Conservation (phyloP, 768 basidiomycete species). For the Daedaleopsis nitida region DNA sequence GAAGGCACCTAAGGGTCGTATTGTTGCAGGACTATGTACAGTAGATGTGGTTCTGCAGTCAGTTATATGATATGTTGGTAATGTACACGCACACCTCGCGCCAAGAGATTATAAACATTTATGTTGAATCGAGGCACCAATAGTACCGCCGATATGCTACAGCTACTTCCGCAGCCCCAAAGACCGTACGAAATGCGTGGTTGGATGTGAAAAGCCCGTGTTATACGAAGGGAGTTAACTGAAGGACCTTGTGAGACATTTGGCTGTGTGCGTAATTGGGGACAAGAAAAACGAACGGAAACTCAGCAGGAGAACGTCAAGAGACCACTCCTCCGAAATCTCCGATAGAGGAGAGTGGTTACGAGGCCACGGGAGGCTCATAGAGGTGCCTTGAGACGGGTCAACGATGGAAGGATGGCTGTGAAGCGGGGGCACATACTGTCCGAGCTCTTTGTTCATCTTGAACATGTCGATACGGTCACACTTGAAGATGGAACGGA, state of each 20-base stretch:
- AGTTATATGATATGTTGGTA: neutral
- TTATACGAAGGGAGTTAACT: neutral
- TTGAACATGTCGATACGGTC: conserved; percentile 91
- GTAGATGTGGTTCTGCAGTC: neutral
- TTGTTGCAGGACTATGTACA: neutral
- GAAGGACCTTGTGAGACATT: neutral
- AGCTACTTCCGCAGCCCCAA: neutral
- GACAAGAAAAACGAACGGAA: neutral
- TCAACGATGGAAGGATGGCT: neutral
- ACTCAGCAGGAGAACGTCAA: neutral
- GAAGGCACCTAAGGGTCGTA: too few relatives aligned
- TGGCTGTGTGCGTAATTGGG: neutral
- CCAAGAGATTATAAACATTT: neutral
- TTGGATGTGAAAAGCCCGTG: neutral
- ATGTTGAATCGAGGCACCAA: neutral
- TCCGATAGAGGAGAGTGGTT: neutral
- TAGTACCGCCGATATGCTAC: neutral
- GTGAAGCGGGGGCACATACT: conserved; percentile 45
- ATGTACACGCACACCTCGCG: neutral
- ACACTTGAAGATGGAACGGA: conserved; percentile 75
- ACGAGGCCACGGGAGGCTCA: conserved; percentile 10
- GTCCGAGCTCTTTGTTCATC: conserved; percentile 90
- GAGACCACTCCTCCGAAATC: neutral
- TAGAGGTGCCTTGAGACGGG: conserved; percentile 20
- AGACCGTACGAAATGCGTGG: neutral